Evolutionary conservation across 352 stramenopile genomes (phyloP).

Genomic region (Phytophthora ramorum): DNA sequence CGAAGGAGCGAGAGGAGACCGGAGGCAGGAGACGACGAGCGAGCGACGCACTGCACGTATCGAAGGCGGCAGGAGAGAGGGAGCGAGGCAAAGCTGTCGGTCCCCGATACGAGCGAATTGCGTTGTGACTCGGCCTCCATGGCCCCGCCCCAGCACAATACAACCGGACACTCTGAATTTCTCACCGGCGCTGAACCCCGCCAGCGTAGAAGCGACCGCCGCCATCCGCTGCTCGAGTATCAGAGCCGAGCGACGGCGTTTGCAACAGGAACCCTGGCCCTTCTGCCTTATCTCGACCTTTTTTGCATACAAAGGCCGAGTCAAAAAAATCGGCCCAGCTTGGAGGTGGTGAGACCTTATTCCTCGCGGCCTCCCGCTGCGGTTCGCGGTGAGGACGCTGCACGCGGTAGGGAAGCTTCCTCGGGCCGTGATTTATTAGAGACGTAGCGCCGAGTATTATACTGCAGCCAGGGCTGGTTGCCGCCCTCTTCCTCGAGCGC

Average conservation of each 20-base stretch:
- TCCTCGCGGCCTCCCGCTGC: constrained; percentile 12
- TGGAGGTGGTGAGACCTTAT: constrained; percentile 31
- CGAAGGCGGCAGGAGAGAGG: background rate
- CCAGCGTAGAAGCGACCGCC: constrained; percentile 40
- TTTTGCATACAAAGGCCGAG: constrained; percentile 36
- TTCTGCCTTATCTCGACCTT: constrained; percentile 39
- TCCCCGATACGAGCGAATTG: constrained; percentile 41
- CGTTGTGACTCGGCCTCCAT: constrained; percentile 37
- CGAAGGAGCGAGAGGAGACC: constrained; percentile 26
- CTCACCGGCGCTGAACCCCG: constrained; percentile 38
- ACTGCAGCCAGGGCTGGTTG: background rate
- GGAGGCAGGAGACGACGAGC: background rate
- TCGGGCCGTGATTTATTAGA: constrained; percentile 13
- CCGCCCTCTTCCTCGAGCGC: constrained; percentile 1
- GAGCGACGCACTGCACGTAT: constrained; percentile 20
- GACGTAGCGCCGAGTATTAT: background rate
- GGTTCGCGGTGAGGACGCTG: constrained; percentile 21
- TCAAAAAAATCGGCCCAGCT: constrained; percentile 18
- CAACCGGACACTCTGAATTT: constrained; percentile 45
- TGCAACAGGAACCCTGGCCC: constrained; percentile 30
- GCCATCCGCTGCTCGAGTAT: constrained; percentile 42
- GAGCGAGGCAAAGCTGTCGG: constrained; percentile 8
- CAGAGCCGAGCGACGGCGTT: constrained; percentile 40
- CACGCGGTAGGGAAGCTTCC: constrained; percentile 20
- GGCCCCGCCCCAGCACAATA: background rate